Percentiles rank a stretch among this genome's conserved stretches.
Evolutionary conservation across 2,329 filamentous ascomycete species (phyloP).

Genomic region (Fusarium stilboides): DNA sequence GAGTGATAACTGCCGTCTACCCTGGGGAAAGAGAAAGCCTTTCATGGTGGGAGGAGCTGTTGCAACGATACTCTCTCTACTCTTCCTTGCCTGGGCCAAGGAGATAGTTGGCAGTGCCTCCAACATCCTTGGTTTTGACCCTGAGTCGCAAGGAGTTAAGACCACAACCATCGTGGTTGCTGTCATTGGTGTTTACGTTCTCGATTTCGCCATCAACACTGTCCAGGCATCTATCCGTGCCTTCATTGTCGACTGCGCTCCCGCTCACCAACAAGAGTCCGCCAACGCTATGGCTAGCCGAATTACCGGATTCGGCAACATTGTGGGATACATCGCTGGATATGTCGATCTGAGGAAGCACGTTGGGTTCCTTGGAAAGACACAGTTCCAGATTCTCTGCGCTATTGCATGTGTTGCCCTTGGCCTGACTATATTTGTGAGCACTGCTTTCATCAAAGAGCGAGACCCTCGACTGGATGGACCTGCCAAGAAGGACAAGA

Average conservation of each 20-base stretch:
- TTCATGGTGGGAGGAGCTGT: slow-evolving; percentile 82
- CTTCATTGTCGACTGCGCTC: slow-evolving; percentile 94
- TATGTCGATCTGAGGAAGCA: slow-evolving; percentile 83
- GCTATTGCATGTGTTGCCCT: slow-evolving; percentile 85
- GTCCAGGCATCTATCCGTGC: slow-evolving; percentile 93
- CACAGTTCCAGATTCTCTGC: slow-evolving; percentile 94
- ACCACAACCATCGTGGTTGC: slow-evolving; percentile 81
- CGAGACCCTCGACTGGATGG: slow-evolving; percentile 84
- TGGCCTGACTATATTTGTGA: slow-evolving; percentile 77
- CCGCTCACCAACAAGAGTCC: slow-evolving; percentile 91
- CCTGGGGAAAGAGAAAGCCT: slow-evolving; percentile 84
- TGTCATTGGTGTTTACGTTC: slow-evolving; percentile 87
- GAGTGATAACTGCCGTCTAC: slow-evolving; percentile 81
- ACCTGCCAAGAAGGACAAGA: slow-evolving; percentile 70
- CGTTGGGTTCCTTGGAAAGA: slow-evolving; percentile 85
- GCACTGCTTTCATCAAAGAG: slow-evolving; percentile 79
- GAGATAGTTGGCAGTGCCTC: slow-evolving; percentile 80
- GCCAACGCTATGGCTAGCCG: slow-evolving; percentile 96
- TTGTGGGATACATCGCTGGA: slow-evolving; percentile 89
- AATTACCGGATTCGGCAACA: slow-evolving; percentile 89
- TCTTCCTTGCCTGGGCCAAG: slow-evolving; percentile 81
- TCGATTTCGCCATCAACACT: slow-evolving; percentile 97
- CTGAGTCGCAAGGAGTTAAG: slow-evolving; percentile 75
- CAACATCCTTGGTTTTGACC: slow-evolving; percentile 78
- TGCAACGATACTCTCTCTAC: slow-evolving; percentile 77